These are phyloP conservation scores for Pelargonium myrrhifolium DNA, from an alignment of 441 rosid genomes.

Conservation along the genomic window DNA sequence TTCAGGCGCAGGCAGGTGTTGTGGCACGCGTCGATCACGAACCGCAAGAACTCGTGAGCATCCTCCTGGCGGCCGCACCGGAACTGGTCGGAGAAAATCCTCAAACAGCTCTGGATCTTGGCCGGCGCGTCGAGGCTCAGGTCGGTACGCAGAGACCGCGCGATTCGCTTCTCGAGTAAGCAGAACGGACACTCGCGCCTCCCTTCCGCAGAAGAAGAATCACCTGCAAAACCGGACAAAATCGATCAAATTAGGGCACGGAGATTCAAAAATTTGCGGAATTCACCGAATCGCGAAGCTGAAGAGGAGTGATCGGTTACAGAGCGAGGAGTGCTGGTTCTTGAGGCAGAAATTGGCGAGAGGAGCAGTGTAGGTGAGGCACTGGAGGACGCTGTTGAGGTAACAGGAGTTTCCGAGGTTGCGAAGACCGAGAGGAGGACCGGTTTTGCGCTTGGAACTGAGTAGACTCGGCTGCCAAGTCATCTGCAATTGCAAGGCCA, in stretches of 20 bases:
- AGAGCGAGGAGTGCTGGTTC: constrained; percentile 69
- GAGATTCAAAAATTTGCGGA: not conserved
- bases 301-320: constrained; percentile 25
- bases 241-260: not conserved
- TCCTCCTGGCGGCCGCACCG: constrained; percentile 82
- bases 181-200: constrained; percentile 90
- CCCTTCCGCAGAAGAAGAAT: constrained; percentile 38
- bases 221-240: constrained; percentile 38
- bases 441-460: constrained; percentile 59
- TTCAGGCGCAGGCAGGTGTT: constrained; percentile 70
- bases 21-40: constrained; percentile 90
- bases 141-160: constrained; percentile 61
- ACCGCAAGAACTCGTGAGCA: constrained; percentile 90
- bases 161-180: constrained; percentile 66
- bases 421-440: constrained; percentile 79
- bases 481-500: constrained; percentile 81
- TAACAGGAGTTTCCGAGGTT: constrained; percentile 97
- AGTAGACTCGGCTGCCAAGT: constrained; percentile 88
- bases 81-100: constrained; percentile 67
- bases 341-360: constrained; percentile 92
- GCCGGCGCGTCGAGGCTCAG: constrained; percentile 49
- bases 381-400: constrained; percentile 96
- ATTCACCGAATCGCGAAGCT: not conserved
- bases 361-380: constrained; percentile 97
- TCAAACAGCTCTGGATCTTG: constrained; percentile 59